Evolutionary conservation across 2,329 filamentous ascomycete species (phyloP).

Genomic region (Mycogone perniciosa): DNA sequence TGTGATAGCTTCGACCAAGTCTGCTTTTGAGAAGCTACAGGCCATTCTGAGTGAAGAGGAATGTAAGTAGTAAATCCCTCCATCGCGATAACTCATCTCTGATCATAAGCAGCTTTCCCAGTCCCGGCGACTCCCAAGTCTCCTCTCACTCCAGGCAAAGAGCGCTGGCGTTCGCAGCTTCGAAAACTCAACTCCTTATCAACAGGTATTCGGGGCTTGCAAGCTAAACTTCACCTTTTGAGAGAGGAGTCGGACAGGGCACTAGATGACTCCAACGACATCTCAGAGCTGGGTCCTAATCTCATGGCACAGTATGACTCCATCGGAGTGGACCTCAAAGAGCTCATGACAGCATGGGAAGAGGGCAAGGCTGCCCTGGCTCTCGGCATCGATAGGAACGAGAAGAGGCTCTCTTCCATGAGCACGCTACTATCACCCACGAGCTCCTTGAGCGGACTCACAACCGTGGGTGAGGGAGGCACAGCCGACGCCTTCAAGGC

Average conservation of each 20-base stretch:
- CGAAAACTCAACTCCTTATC: constrained; percentile 84
- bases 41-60: constrained; percentile 73
- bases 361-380: constrained; percentile 77
- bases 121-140: constrained; percentile 50
- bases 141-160: constrained; percentile 64
- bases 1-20: constrained; percentile 55
- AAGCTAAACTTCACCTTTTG: constrained; percentile 89
- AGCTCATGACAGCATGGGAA: constrained; percentile 79
- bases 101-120: constrained; percentile 40
- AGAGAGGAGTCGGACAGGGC: constrained; percentile 81
- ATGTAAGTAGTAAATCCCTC: constrained; percentile 43
- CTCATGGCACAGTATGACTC: constrained; percentile 90
- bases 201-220: constrained; percentile 81
- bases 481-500: constrained; percentile 62
- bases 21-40: constrained; percentile 60
- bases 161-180: constrained; percentile 79
- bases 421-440: constrained; percentile 53
- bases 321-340: constrained; percentile 79
- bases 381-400: constrained; percentile 73
- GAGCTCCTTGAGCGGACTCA: constrained; percentile 61
- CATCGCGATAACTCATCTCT: constrained; percentile 10
- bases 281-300: constrained; percentile 68
- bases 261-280: constrained; percentile 65
- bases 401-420: constrained; percentile 60
- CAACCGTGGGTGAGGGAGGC: constrained; percentile 51